Evolutionary conservation across 176 grass and related monocot genomes (phyloP).

Genomic region (Phyllostachys edulis): DNA sequence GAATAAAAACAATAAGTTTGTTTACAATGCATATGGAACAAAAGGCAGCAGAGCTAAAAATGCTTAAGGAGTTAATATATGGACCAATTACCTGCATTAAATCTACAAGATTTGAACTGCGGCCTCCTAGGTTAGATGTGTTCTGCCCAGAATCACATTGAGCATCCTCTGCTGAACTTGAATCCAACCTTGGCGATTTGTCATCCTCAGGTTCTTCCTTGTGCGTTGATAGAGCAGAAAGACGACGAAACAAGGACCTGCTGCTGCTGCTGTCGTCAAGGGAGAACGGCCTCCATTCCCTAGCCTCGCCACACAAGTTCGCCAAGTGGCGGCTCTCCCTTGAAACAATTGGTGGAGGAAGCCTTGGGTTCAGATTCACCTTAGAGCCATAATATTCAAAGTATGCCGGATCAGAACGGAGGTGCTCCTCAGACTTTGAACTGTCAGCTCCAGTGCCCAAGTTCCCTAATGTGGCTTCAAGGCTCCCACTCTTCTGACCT

Average conservation of each 20-base stretch:
- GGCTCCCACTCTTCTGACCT: conserved; percentile 38
- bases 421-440: conserved; percentile 48
- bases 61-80: conserved; percentile 1
- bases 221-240: conserved; percentile 64
- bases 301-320: conserved; percentile 46
- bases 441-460: conserved; percentile 35
- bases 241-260: conserved; percentile 41
- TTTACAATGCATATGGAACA: not conserved
- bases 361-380: conserved; percentile 82
- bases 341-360: conserved; percentile 65
- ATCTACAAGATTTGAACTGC: conserved; percentile 39
- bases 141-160: conserved; percentile 32
- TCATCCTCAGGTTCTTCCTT: conserved; percentile 90
- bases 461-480: conserved; percentile 46
- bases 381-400: conserved; percentile 69
- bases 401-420: conserved; percentile 58
- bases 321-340: conserved; percentile 56
- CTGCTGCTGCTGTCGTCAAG: conserved; percentile 39
- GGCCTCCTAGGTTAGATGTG: conserved; percentile 33
- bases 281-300: conserved; percentile 35
- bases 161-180: conserved; percentile 36
- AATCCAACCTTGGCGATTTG: conserved; percentile 54
- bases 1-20: not conserved
- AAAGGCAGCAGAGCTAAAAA: not conserved
- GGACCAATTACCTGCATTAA: conserved; percentile 51